phyloP scores from a whole-genome alignment of 2,329 filamentous ascomycete genomes.

The Pseudogymnoascus sp. region DNA sequence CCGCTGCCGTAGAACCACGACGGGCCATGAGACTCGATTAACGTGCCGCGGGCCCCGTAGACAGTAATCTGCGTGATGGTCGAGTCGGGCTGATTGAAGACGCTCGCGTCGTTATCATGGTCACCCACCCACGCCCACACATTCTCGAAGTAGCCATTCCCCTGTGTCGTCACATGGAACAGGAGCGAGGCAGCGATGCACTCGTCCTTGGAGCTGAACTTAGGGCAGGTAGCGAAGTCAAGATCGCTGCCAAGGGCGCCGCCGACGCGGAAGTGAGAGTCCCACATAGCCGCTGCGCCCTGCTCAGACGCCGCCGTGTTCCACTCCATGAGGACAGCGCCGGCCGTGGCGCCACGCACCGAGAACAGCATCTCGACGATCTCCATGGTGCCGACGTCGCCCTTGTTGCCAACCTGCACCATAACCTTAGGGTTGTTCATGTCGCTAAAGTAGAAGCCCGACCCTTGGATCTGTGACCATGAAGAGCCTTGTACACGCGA shows the following conservation, averaged over 20 bases:
- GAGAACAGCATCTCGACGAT: constrained; percentile 54
- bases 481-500: constrained; percentile 31
- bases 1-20: constrained; percentile 72
- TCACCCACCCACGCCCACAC: constrained; percentile 41
- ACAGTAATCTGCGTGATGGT: constrained; percentile 28
- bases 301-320: constrained; percentile 42
- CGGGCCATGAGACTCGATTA: constrained; percentile 60
- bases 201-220: constrained; percentile 25
- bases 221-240: constrained; percentile 35
- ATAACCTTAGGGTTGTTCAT: constrained; percentile 48
- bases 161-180: constrained; percentile 26
- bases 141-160: constrained; percentile 37
- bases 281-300: constrained; percentile 43
- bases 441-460: constrained; percentile 41
- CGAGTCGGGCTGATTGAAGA: constrained; percentile 14
- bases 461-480: constrained; percentile 33
- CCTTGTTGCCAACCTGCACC: constrained; percentile 48
- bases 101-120: constrained; percentile 29
- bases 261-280: constrained; percentile 24
- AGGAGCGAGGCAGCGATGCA: constrained; percentile 28
- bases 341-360: constrained; percentile 50
- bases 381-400: constrained; percentile 51
- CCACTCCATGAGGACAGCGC: constrained; percentile 56
- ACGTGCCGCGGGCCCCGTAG: constrained; percentile 31
- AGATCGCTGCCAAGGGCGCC: constrained; percentile 41